A percentile compares a stretch with the other conserved stretches of the same genome.
Conservation (phyloP, 805 yeast species). For the Candida golubevii region DNA sequence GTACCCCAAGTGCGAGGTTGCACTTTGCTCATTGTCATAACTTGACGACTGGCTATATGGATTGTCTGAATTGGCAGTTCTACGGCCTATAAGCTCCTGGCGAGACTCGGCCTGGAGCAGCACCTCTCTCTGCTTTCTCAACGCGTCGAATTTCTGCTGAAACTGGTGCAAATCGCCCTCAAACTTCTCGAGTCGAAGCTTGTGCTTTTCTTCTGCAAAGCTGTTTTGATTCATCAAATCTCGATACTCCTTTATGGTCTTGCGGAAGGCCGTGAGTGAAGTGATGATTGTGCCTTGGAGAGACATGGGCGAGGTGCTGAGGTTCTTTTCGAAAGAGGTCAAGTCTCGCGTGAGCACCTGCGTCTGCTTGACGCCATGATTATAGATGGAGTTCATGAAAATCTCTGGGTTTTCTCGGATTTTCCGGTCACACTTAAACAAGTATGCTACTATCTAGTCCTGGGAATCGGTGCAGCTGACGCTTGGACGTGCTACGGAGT, state of each 20-base stretch:
- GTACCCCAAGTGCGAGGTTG: constrained; percentile 31
- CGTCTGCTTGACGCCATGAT: constrained; percentile 85
- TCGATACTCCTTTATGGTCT: constrained; percentile 70
- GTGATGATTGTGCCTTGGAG: constrained; percentile 77
- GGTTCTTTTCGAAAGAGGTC: constrained; percentile 57
- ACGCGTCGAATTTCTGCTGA: constrained; percentile 46
- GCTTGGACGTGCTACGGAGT: no score
- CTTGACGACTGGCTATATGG: constrained; percentile 39
- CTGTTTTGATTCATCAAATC: constrained; percentile 56
- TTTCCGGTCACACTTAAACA: no score
- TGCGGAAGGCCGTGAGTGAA: constrained; percentile 65
- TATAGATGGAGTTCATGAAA: constrained; percentile 71
- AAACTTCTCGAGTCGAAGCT: constrained; percentile 53
- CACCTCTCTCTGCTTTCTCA: constrained; percentile 55
- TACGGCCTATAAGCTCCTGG: constrained; percentile 54
- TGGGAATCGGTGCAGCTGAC: no score
- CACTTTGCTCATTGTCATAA: constrained; percentile 5
- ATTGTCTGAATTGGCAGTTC: constrained; percentile 42
- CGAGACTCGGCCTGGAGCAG: constrained; percentile 43
- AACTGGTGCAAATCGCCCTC: constrained; percentile 44
- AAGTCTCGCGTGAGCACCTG: constrained; percentile 69
- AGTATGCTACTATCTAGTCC: background rate
- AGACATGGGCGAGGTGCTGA: constrained; percentile 68
- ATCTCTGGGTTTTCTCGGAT: no score
- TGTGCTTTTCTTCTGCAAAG: constrained; percentile 49